Evolutionary conservation across 345 rosid genomes (phyloP).

Genomic region (Citrus medica): DNA sequence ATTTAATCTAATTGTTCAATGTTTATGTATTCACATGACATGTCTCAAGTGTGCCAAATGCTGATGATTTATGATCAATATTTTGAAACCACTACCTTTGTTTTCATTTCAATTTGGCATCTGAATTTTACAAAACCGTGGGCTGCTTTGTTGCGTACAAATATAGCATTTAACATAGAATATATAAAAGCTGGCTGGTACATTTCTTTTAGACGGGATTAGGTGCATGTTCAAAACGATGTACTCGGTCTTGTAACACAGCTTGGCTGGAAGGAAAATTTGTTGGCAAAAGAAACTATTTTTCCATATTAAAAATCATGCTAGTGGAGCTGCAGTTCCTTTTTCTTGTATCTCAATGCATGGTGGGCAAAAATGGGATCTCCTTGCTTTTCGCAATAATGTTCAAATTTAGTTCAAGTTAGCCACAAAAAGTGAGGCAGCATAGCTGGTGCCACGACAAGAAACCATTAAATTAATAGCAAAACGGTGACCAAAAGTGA

Average conservation of each 20-base stretch:
- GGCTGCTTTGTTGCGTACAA: background rate
- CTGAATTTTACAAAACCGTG: background rate
- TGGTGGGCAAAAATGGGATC: background rate
- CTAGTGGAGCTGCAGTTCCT: background rate
- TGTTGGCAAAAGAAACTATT: background rate
- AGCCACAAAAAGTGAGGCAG: background rate
- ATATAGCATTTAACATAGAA: background rate
- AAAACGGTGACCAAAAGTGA: background rate
- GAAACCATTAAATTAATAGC: conserved; percentile 21
- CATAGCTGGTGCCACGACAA: conserved; percentile 8
- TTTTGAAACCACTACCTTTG: background rate
- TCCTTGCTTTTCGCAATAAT: conserved; percentile 1
- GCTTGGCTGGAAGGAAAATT: background rate
- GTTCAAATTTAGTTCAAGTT: background rate
- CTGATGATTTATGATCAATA: background rate
- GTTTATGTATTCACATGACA: background rate
- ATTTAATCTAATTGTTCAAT: background rate
- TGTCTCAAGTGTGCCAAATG: background rate
- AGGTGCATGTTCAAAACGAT: background rate
- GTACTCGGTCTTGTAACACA: background rate
- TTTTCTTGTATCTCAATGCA: background rate
- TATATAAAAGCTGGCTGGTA: background rate
- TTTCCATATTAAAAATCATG: background rate
- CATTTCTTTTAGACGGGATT: background rate
- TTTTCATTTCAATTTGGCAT: background rate